Base-by-base conservation (phyloP, 176 grass and related monocot genomes). In the Oryza coarctata region DNA sequence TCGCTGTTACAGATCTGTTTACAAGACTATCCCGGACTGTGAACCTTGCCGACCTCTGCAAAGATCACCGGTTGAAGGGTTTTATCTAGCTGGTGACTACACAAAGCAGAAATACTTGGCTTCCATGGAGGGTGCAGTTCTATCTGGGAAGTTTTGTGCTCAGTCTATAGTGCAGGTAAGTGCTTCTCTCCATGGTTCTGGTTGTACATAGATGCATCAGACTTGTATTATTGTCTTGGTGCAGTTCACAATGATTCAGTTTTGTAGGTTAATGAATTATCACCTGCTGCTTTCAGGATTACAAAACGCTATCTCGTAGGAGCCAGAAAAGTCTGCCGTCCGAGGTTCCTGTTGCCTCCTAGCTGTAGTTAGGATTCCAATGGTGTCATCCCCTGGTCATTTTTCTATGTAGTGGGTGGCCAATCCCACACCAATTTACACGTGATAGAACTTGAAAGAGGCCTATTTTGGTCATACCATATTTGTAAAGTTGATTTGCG, bases 81-180 rank as follows among this genome's bases (percentile, higher is more conserved):
- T 99, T 77, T 94, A 99, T 64, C 78, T 99, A 22, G 83, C 89
- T 20, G 96, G 93, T 1, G 89, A 99, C 88, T 99, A 99, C 87
- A 99, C 96, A 65, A 99, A 99, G 65, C 96, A 99, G 69, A 99
- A 94, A 87, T 99, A 99, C 27, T 52, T 95, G 85, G 96, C 93
- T 87, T 99, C 96, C 57, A 99, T 99, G 93, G 96, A 95, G 67
- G 93, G 96, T 66, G 96, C 96, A 41, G 89, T 99, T 75, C 66
- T 95, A 44, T 99, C 91, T 3, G 93, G 91, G 28, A 99, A 99
- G 71, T 85, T 99, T 61, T 96, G 97, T 41, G 91, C 93, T 23
- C 93, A 94, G 80, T 89, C 97, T 45, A 90, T 95, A 83, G 91
- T 92, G 28, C 89, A 95, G 91, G 96, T 95, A 65, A 40, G 41